Conservation (phyloP, 2,329 filamentous ascomycete species). For the Rutstroemia sp. region DNA sequence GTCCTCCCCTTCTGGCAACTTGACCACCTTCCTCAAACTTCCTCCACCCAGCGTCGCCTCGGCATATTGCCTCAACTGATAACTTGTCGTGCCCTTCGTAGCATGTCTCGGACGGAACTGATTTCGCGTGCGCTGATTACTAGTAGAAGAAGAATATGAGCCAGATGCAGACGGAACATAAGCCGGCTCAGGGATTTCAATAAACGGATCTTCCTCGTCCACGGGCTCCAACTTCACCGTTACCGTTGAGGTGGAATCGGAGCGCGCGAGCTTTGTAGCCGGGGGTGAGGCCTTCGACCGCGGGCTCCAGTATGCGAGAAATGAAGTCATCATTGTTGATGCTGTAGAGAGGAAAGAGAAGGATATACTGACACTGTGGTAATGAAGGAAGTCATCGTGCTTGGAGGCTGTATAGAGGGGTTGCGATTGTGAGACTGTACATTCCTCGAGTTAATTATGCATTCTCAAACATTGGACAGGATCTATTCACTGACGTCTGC, state of each 20-base stretch:
- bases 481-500: too few species aligned
- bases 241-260: conserved; percentile 24
- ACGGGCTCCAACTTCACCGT: conserved; percentile 10
- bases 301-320: conserved; percentile 25
- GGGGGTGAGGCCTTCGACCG: not conserved
- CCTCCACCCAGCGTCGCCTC: conserved; percentile 94
- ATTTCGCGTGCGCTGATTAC: conserved; percentile 80
- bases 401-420: conserved; percentile 11
- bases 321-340: conserved; percentile 26
- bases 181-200: conserved; percentile 33
- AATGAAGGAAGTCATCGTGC: conserved; percentile 68
- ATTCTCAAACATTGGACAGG: not conserved
- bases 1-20: conserved; percentile 93
- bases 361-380: conserved; percentile 65
- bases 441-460: conserved; percentile 27
- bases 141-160: conserved; percentile 36
- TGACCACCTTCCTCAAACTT: conserved; percentile 91
- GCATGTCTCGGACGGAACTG: conserved; percentile 84
- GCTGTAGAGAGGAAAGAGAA: conserved; percentile 20
- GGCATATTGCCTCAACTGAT: conserved; percentile 95
- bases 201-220: conserved; percentile 27
- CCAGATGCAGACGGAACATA: conserved; percentile 27
- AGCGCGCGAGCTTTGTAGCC: not conserved
- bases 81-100: conserved; percentile 80
- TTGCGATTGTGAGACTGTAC: conserved; percentile 9